Conservation (phyloP, 768 basidiomycete genomes). For the Tulasnella sp. region DNA sequence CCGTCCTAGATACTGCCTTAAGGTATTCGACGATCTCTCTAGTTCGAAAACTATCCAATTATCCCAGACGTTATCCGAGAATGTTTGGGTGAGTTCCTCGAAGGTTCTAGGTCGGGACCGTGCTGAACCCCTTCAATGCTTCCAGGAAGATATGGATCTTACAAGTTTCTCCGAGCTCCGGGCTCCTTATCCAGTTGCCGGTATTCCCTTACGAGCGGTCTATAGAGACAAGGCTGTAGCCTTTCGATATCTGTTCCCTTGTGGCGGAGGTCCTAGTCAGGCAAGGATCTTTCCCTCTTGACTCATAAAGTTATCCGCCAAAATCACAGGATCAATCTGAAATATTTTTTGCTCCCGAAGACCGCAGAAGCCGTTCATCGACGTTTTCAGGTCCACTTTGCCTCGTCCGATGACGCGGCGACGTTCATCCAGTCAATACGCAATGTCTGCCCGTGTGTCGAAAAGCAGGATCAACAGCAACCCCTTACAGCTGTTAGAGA, state of each 20-base stretch:
- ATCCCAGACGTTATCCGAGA: slow-evolving; percentile 5
- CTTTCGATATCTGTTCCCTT: slow-evolving; percentile 65
- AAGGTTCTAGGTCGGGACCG: background rate
- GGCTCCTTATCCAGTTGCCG: slow-evolving; percentile 50
- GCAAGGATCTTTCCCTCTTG: slow-evolving; percentile 17
- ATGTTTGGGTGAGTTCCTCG: background rate
- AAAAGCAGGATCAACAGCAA: slow-evolving; percentile 49
- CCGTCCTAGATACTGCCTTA: background rate
- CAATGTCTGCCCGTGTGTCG: slow-evolving; percentile 74
- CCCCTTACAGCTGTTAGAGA: background rate
- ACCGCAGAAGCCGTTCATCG: slow-evolving; percentile 51
- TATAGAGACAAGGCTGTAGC: slow-evolving; percentile 75
- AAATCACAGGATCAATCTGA: no score
- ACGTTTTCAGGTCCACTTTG: slow-evolving; percentile 76
- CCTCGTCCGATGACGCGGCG: slow-evolving; percentile 51
- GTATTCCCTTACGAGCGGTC: slow-evolving; percentile 77
- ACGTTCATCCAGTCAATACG: slow-evolving; percentile 67
- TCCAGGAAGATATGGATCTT: slow-evolving; percentile 77
- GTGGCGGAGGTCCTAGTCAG: slow-evolving; percentile 12
- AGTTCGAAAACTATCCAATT: background rate
- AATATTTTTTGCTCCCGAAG: background rate
- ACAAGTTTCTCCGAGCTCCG: slow-evolving; percentile 62
- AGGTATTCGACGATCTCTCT: background rate
- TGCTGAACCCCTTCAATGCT: background rate
- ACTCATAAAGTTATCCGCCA: background rate